Evolutionary conservation across 176 grass and related monocot species (phyloP).

Genomic region (Ananas comosus): DNA sequence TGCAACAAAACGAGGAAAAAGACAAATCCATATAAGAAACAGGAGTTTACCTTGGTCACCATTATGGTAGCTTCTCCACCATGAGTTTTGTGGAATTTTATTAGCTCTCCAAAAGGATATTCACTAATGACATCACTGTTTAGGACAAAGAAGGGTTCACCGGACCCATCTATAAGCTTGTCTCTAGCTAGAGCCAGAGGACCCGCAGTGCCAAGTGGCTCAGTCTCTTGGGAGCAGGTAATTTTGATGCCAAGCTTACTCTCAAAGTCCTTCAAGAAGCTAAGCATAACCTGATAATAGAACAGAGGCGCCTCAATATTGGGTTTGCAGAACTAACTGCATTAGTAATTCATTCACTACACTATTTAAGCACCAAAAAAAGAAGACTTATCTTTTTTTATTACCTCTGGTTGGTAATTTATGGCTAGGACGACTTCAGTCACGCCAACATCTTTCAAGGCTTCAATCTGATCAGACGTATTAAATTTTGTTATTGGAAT

Average conservation of each 20-base stretch:
- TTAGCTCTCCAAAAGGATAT: slow-evolving; percentile 83
- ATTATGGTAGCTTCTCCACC: slow-evolving; percentile 82
- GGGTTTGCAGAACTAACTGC: slow-evolving; percentile 1
- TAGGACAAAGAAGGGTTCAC: slow-evolving; percentile 81
- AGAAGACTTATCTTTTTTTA: background rate
- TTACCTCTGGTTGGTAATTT: slow-evolving; percentile 87
- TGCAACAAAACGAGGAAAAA: too few species aligned
- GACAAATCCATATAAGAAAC: slow-evolving; percentile 2
- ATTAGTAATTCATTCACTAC: slow-evolving; percentile 1
- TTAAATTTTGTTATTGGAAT: background rate
- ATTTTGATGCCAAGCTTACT: slow-evolving; percentile 84
- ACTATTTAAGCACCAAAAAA: background rate
- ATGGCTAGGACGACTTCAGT: slow-evolving; percentile 86
- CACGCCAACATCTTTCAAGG: slow-evolving; percentile 77
- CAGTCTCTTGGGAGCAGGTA: slow-evolving; percentile 90
- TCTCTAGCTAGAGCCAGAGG: slow-evolving; percentile 91
- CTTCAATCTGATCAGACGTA: slow-evolving; percentile 54
- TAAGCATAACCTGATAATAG: slow-evolving; percentile 76
- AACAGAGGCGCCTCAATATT: background rate
- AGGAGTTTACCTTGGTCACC: slow-evolving; percentile 75
- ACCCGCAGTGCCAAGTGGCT: slow-evolving; percentile 80
- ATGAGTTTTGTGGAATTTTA: slow-evolving; percentile 76
- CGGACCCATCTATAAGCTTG: slow-evolving; percentile 67
- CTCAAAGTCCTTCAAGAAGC: slow-evolving; percentile 94
- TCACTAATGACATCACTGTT: slow-evolving; percentile 93